Evolutionary conservation across 1,284 basidiomycete species (phyloP).

Genomic region (Cryptococcus deneoformans): DNA sequence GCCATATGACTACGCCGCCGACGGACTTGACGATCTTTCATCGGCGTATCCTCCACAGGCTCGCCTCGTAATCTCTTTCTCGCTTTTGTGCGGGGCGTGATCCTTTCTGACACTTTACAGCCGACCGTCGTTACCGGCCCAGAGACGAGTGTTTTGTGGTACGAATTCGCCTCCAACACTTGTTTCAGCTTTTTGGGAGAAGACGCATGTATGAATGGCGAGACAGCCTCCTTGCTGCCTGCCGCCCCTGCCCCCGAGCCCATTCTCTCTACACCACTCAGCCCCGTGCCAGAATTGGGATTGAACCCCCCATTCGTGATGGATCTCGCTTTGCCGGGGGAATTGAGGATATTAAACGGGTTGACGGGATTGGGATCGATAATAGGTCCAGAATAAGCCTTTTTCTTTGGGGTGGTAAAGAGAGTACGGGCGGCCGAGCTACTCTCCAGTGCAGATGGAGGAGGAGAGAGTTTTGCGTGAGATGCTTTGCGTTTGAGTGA

Average conservation of each 20-base stretch:
- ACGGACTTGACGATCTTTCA: constrained; percentile 20
- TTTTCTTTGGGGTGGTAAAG: constrained; percentile 31
- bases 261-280: not conserved
- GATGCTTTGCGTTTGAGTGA: constrained; percentile 7
- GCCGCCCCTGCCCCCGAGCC: not conserved
- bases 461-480: constrained; percentile 5
- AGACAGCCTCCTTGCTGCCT: constrained; percentile 4
- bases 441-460: not conserved
- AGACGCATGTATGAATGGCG: constrained; percentile 40
- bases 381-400: constrained; percentile 33
- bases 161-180: constrained; percentile 37
- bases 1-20: not conserved
- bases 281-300: no score
- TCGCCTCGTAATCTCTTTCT: constrained; percentile 45
- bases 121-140: not conserved
- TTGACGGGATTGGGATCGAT: constrained; percentile 42
- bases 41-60: constrained; percentile 32
- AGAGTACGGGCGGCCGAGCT: constrained; percentile 5
- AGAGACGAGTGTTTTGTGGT: not conserved
- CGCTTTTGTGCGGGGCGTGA: constrained; percentile 47
- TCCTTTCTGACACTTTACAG: constrained; percentile 8
- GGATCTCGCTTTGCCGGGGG: not conserved
- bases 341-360: constrained; percentile 29
- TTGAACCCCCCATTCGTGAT: no score
- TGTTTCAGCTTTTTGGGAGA: constrained; percentile 43